phyloP scores from a whole-genome alignment of 768 basidiomycete genomes.

The Tremella yokohamensis region DNA sequence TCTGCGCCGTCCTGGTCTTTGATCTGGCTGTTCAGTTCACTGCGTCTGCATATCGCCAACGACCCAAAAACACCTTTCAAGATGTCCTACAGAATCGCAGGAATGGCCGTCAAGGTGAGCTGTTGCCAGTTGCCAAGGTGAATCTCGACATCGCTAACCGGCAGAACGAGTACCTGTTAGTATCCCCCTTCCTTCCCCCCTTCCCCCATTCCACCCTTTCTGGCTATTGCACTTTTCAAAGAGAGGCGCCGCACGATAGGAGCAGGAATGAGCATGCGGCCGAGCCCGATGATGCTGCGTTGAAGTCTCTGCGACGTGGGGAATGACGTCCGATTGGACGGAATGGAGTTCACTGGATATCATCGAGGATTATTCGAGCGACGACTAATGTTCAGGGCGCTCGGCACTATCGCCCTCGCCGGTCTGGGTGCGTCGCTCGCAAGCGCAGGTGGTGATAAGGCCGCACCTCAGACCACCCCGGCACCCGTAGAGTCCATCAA shows the following conservation, averaged over 20 bases:
- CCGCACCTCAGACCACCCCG: conserved; percentile 18
- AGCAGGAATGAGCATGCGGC: background rate
- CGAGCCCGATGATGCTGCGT: background rate
- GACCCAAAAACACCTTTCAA: conserved; percentile 7
- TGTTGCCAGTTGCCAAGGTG: background rate
- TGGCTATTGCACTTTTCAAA: conserved; percentile 1
- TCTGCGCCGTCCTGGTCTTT: background rate
- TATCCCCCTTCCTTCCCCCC: background rate
- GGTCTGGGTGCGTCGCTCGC: conserved; percentile 37
- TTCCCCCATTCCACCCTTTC: background rate
- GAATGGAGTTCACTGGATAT: too few relatives aligned
- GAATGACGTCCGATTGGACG: too few relatives aligned
- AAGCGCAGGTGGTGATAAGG: conserved; percentile 30
- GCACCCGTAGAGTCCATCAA: conserved; percentile 24
- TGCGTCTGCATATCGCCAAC: background rate
- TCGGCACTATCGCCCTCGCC: conserved; percentile 43
- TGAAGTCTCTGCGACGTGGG: too few relatives aligned
- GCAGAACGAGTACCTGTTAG: conserved; percentile 52
- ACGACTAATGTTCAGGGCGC: conserved; percentile 27
- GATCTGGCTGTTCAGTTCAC: background rate
- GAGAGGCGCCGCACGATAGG: background rate
- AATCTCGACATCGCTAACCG: conserved; percentile 1
- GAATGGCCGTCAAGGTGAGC: conserved; percentile 50
- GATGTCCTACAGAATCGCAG: conserved; percentile 52
- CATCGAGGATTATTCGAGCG: too few relatives aligned